A percentile compares a stretch with the other conserved stretches of the same genome.
Evolutionary conservation across 148 eudicot species (phyloP).

Genomic region (Rhododendron mucronatum): DNA sequence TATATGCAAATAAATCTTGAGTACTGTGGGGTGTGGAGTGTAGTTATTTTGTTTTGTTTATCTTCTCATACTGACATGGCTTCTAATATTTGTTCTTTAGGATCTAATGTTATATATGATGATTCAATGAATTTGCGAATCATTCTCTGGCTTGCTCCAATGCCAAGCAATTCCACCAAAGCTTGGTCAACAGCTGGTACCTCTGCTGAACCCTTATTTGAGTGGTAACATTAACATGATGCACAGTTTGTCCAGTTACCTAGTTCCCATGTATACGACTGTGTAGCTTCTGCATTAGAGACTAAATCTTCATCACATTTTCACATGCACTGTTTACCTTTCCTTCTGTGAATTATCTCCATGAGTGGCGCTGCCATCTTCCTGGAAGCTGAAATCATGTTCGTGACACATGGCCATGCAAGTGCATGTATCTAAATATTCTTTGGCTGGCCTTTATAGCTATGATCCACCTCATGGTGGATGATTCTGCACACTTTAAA

Average conservation of each 20-base stretch:
- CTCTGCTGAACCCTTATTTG: conserved; percentile 8
- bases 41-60: background rate
- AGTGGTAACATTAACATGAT: conserved; percentile 1
- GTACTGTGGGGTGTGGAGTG: background rate
- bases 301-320: background rate
- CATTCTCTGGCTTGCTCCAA: conserved; percentile 97
- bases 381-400: conserved; percentile 1
- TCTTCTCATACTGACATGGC: background rate
- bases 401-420: background rate
- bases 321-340: background rate
- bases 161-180: conserved; percentile 55
- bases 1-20: background rate
- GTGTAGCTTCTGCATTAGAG: background rate
- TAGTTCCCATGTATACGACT: background rate
- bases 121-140: conserved; percentile 80
- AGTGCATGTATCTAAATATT: background rate
- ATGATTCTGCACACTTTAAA: background rate
- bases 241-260: background rate
- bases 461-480: background rate
- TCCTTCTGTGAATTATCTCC: background rate
- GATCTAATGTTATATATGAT: conserved; percentile 65
- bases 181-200: conserved; percentile 84
- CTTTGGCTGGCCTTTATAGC: background rate
- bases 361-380: background rate
- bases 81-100: conserved; percentile 32